These are phyloP conservation scores for Backusella luteola DNA, from an alignment of 192 early-diverging fungal genomes.

Conservation along the genomic window DNA sequence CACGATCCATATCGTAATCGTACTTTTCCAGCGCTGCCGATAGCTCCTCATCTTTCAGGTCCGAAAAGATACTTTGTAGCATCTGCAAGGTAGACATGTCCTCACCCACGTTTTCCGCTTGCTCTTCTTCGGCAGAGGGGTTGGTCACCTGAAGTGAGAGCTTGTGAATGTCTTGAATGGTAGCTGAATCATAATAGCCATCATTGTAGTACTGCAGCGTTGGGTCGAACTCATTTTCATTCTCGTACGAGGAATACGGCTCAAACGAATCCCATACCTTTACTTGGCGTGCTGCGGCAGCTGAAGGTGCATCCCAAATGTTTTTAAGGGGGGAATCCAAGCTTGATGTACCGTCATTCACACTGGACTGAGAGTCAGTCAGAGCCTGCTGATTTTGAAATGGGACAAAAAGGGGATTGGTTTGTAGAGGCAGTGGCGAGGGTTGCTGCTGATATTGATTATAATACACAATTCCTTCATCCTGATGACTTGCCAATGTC, in stretches of 20 bases:
- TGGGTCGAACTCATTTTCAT: constrained; percentile 35
- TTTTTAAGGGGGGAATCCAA: background rate
- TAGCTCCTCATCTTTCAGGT: constrained; percentile 38
- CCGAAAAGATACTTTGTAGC: constrained; percentile 41
- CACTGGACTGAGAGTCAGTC: background rate
- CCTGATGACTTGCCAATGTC: too few species aligned
- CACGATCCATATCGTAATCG: constrained; percentile 46
- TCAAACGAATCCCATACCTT: background rate
- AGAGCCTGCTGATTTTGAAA: background rate
- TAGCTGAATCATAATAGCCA: constrained; percentile 5
- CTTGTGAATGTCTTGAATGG: constrained; percentile 26
- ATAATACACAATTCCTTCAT: constrained; percentile 1
- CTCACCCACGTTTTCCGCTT: constrained; percentile 36
- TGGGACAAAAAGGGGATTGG: background rate
- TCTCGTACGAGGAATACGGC: background rate
- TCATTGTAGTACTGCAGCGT: constrained; percentile 27
- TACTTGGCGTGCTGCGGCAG: background rate
- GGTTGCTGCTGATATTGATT: background rate
- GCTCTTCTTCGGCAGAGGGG: constrained; percentile 24
- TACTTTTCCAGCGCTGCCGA: constrained; percentile 31
- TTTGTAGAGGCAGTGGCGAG: background rate
- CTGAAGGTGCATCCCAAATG: constrained; percentile 11
- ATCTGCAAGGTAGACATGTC: constrained; percentile 50
- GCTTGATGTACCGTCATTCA: background rate
- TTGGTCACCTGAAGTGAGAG: constrained; percentile 18